Evolutionary conservation across 2,329 filamentous ascomycete genomes (phyloP).

Genomic region (Lasiodiplodia theobromae): DNA sequence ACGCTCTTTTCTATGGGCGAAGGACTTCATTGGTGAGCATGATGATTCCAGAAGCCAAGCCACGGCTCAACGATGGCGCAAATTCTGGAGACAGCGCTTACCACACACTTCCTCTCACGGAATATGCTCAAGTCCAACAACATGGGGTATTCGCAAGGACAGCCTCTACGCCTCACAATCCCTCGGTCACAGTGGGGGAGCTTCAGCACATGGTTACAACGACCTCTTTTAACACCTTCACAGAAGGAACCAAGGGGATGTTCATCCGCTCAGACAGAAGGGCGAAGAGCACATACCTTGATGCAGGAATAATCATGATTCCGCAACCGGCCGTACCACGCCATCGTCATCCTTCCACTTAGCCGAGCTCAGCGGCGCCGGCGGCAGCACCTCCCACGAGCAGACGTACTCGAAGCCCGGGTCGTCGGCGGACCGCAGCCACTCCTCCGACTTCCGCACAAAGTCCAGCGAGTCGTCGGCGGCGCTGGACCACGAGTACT

Average conservation of each 20-base stretch:
- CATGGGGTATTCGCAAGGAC: background rate
- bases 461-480: constrained; percentile 15
- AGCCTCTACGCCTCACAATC: background rate
- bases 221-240: background rate
- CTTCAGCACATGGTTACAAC: constrained; percentile 4
- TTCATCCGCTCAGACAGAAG: background rate
- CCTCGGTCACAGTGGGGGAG: background rate
- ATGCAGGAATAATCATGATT: background rate
- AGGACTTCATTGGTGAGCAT: background rate
- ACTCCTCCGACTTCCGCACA: constrained; percentile 4
- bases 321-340: background rate
- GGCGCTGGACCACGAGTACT: constrained; percentile 20
- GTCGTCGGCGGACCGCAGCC: constrained; percentile 3
- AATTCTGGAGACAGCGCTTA: background rate
- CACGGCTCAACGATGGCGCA: background rate
- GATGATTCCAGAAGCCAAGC: background rate
- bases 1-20: background rate
- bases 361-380: background rate
- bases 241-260: background rate
- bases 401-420: constrained; percentile 13
- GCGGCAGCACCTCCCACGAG: constrained; percentile 1
- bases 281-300: background rate
- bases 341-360: constrained; percentile 6
- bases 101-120: background rate
- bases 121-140: background rate